phyloP scores from a whole-genome alignment of 2,329 filamentous ascomycete species.

The Ophiostoma sp. region DNA sequence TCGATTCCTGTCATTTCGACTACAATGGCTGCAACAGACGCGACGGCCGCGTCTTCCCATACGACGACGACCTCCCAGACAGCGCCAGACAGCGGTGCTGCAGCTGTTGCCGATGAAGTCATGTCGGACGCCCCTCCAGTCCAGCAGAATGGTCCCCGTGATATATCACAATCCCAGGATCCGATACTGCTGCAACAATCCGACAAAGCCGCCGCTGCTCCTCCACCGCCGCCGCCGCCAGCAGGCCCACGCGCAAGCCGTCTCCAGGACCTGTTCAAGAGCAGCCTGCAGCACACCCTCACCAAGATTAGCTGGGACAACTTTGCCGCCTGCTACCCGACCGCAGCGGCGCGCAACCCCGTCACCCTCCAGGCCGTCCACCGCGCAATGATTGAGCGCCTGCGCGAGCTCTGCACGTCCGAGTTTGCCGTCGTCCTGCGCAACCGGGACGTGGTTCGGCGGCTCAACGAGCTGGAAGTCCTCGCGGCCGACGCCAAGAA shows the following conservation, averaged over 20 bases:
- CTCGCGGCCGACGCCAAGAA: conserved; percentile 48
- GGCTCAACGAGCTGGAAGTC: conserved; percentile 55
- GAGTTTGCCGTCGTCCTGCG: conserved; percentile 54
- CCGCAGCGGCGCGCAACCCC: conserved; percentile 48
- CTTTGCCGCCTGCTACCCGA: conserved; percentile 58
- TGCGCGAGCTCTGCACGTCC: conserved; percentile 51
- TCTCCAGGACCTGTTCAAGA: conserved; percentile 50
- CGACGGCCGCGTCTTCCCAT: conserved; percentile 16
- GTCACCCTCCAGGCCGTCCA: conserved; percentile 51
- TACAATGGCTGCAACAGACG: conserved; percentile 18
- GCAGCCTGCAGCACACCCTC: conserved; percentile 50
- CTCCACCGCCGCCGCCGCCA: conserved; percentile 33
- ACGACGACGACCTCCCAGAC: conserved; percentile 3
- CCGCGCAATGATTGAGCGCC: conserved; percentile 52
- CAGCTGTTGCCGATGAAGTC: conserved; percentile 15
- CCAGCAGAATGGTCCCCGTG: background rate
- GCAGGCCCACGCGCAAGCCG: conserved; percentile 55
- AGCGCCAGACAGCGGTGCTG: background rate
- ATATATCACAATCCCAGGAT: background rate
- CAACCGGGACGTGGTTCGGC: conserved; percentile 48
- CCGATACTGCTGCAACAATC: conserved; percentile 28
- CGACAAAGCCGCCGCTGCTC: background rate
- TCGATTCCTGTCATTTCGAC: background rate
- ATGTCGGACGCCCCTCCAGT: conserved; percentile 9
- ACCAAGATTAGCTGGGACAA: conserved; percentile 52